Percentiles rank a stretch among this genome's conserved stretches.
Conservation (phyloP, 371 early-diverging fungal genomes). For the Apophysomyces sp. region DNA sequence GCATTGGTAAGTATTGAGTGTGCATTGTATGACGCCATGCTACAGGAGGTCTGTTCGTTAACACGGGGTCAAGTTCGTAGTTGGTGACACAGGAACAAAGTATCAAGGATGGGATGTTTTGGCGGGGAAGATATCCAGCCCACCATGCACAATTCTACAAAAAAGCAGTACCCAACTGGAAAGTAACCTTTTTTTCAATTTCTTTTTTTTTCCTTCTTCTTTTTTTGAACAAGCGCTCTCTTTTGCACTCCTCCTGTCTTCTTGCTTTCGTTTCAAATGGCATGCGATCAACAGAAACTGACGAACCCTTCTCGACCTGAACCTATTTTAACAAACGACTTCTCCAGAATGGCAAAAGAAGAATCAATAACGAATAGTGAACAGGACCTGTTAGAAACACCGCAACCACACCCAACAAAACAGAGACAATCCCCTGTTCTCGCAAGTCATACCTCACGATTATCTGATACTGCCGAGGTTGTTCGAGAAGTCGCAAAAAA, state of each 20-base stretch:
- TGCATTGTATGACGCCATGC: background rate
- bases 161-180: no score
- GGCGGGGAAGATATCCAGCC: no score
- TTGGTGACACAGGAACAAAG: background rate
- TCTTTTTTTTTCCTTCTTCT: slow-evolving; percentile 1
- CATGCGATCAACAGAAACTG: background rate
- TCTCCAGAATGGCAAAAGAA: background rate
- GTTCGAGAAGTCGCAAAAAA: slow-evolving; percentile 45
- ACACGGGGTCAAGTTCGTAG: background rate
- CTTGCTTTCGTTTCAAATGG: background rate
- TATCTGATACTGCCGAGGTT: slow-evolving; percentile 42
- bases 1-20: no score
- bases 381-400: background rate
- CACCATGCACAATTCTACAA: no score
- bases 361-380: background rate
- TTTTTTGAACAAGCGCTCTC: no score
- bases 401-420: background rate
- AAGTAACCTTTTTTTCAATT: background rate
- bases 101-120: no score
- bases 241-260: no score
- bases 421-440: background rate
- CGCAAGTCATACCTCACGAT: slow-evolving; percentile 15
- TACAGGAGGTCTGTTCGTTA: slow-evolving; percentile 1
- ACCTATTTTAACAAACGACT: background rate
- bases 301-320: background rate